Percentiles rank a stretch among this genome's conserved stretches.
These are phyloP conservation scores for Piper betle DNA, from an alignment of 164 flowering plant species.

Conservation along the genomic window DNA sequence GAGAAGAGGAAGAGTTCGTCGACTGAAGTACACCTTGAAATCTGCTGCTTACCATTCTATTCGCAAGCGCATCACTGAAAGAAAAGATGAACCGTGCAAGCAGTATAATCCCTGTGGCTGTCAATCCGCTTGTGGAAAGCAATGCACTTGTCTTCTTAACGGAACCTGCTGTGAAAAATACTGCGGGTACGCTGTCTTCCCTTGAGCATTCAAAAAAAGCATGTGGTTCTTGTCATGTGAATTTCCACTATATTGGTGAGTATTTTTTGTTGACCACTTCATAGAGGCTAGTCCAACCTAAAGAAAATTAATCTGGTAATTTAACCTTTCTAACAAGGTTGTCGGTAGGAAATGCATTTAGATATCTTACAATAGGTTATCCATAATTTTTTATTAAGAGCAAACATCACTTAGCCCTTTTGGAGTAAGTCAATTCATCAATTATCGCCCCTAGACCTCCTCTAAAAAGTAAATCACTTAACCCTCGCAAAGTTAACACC, in stretches of 20 bases:
- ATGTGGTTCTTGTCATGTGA: background rate
- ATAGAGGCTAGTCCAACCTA: too few species aligned
- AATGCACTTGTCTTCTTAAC: conserved; percentile 75
- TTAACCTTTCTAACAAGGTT: too few species aligned
- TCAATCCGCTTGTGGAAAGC: conserved; percentile 83
- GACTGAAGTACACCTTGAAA: conserved; percentile 91
- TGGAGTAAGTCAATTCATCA: too few species aligned
- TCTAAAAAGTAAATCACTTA: too few species aligned
- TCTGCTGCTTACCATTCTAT: conserved; percentile 90
- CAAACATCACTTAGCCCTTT: too few species aligned
- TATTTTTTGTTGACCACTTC: too few species aligned
- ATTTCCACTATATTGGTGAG: background rate
- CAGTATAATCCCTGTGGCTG: conserved; percentile 94
- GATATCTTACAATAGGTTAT: too few species aligned
- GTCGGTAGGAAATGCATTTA: too few species aligned
- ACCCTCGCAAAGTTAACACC: too few species aligned
- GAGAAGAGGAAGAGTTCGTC: conserved; percentile 90
- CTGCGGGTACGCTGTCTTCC: conserved; percentile 69
- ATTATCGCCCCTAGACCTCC: too few species aligned
- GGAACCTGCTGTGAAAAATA: conserved; percentile 98
- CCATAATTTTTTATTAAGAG: too few species aligned
- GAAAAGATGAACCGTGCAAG: conserved; percentile 90
- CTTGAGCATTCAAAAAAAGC: background rate
- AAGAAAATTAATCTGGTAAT: too few species aligned
- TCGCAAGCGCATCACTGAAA: conserved; percentile 84